Evolutionary conservation across 2,329 filamentous ascomycete genomes (phyloP), one percentile per base, ranked within the genome.

Genomic region (Monosporascus ibericus): DNA sequence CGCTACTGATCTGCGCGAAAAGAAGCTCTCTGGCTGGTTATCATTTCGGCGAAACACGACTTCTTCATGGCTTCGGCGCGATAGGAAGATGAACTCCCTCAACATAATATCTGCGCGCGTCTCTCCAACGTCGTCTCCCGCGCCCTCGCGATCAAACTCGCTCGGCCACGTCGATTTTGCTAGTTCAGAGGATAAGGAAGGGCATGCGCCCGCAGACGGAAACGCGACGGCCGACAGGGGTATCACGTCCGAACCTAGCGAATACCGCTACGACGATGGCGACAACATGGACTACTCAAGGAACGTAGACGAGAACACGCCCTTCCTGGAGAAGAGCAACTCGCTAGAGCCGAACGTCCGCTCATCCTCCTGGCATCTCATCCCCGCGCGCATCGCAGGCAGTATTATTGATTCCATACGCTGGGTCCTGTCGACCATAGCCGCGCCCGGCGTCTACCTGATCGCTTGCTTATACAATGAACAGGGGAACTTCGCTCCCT

Each of bases 81-180:
- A 70, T 63, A 71, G 72, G 77, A 88, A 80, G 75, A 96, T 96
- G 92, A 96, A 96, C 85, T 95, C 92, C 65, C 79, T 96, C 77
- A 95, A 94, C 76, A 90, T 96, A 71, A 84, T 96, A 70, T 94
- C 90, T 66, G 85, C 89, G 70, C 86, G 88, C 75, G 88, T 92
- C 69, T 84, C 83, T 63, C 80, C 82, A 60, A 70, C 81, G 51
- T 72, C 80, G 54, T 82, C 76, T 61, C 76, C 81, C 36, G 67
- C 70, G 44, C 76, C 80, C 51, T 78, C 82, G 53, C 78, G 82
- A 68, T 80, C 81, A 56, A 85, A 84, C 68, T 85, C 82, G 27
- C 72, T 84, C 63, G 75, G 74, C 61, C 78, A 77, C 55, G 69
- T 82, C 55, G 73, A 75, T 56, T 65, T 79, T 47, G 72, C 73